Evolutionary conservation across 192 early-diverging fungal species (phyloP), one percentile per base, ranked within the genome.

Genomic region (Coemansia sp.): DNA sequence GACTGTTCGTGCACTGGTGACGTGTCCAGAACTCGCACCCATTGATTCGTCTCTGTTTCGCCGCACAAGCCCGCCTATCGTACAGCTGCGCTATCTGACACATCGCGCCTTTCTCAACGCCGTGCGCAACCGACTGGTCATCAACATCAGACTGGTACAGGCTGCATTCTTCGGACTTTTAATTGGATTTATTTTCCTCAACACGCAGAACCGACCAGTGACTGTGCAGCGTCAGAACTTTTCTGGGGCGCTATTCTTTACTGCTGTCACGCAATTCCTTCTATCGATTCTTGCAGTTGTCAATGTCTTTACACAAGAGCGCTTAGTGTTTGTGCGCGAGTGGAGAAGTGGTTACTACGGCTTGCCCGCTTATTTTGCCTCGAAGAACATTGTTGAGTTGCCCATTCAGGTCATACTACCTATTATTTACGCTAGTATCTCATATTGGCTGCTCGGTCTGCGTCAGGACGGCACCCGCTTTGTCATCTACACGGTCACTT

Each of bases 391-490:
- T 50, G 67, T 86, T 32, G 85, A 87, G 66, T 49, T 85, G 27
- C 87, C 87, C 7, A 68, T 81, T 55, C 71, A 83, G 53, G 70
- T 86, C 31, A 6, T 84, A 27, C 38, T 76, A 54, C 78, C 87
- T 5, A 74, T 73, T 16, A 52, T 83, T 26, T 75, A 74, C 58
- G 58, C 79, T 16, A 56, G 62, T 3, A 75, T 83, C 27, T 67
- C 70, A 28, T 88, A 86, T 67, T 86, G 83, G 79, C 81, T 86
- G 69, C 70, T 84, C 26, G 87, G 87, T 0, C 54, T 88, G 21
- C 74, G 68, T 19, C 67, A 48, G 5, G 66, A 74, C 28, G 81
- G 64, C 3, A 50, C 8, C 22, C 78, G 70, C 48, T 86, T 81
- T 54, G 58, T 86, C 30, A 66, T 85, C 32, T 73, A 64, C 23